Percentiles rank a stretch among this genome's conserved stretches.
These are phyloP conservation scores for Kwoniella shandongensis DNA, from an alignment of 768 basidiomycete genomes.

Conservation along the genomic window DNA sequence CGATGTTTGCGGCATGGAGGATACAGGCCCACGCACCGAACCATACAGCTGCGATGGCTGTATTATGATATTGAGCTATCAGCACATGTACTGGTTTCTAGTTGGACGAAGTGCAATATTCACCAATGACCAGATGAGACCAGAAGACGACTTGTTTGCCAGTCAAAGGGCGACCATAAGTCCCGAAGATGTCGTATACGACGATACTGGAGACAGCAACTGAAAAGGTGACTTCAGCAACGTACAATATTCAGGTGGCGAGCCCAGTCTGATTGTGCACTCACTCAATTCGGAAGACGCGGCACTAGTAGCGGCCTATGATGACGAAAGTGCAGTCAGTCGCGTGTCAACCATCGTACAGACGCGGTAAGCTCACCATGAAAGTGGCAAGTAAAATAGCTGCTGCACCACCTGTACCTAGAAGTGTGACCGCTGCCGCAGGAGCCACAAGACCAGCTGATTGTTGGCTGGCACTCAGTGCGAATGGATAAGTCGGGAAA, in stretches of 20 bases:
- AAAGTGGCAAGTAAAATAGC: slow-evolving; percentile 58
- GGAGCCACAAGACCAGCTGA: slow-evolving; percentile 58
- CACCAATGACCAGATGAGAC: slow-evolving; percentile 34
- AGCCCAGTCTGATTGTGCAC: no score
- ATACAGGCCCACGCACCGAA: slow-evolving; percentile 46
- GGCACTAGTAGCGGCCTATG: slow-evolving; percentile 59
- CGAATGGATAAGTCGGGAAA: slow-evolving; percentile 61
- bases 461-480: slow-evolving; percentile 53
- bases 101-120: neutral
- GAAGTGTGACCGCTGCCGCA: slow-evolving; percentile 58
- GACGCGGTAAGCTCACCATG: slow-evolving; percentile 16
- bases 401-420: slow-evolving; percentile 58
- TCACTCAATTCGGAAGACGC: slow-evolving; percentile 57
- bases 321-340: neutral
- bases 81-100: neutral
- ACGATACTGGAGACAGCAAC: slow-evolving; percentile 55
- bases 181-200: slow-evolving; percentile 52
- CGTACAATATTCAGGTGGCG: no score
- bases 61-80: neutral
- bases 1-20: slow-evolving; percentile 44
- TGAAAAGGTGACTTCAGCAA: neutral
- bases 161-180: slow-evolving; percentile 47
- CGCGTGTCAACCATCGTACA: neutral
- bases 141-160: slow-evolving; percentile 28
- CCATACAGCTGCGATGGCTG: slow-evolving; percentile 44